A percentile compares a stretch with the other conserved stretches of the same genome.
These are phyloP conservation scores for Strigomonas culicis DNA, from an alignment of 208 protist species.

Conservation along the genomic window DNA sequence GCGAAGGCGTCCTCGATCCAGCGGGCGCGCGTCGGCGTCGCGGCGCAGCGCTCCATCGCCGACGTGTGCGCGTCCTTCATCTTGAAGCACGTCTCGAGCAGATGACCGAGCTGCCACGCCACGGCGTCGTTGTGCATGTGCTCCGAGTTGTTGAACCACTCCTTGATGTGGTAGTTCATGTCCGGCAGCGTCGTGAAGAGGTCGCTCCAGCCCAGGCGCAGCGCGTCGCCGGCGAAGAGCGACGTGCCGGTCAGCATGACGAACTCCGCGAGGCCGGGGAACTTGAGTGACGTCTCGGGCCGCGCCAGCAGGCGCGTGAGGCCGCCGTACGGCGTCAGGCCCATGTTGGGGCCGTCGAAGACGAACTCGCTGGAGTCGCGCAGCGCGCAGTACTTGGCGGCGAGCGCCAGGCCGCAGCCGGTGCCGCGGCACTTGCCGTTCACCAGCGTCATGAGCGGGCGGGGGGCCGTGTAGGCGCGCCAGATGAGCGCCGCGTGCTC, in stretches of 20 bases:
- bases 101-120: constrained; percentile 87
- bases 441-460: constrained; percentile 83
- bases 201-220: constrained; percentile 87
- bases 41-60: constrained; percentile 82
- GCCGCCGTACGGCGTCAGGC: constrained; percentile 82
- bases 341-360: constrained; percentile 78
- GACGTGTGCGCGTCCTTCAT: constrained; percentile 77
- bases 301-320: constrained; percentile 77
- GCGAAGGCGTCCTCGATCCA: constrained; percentile 92
- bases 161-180: constrained; percentile 89
- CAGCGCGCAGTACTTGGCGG: constrained; percentile 83
- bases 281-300: constrained; percentile 86
- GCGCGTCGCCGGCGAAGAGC: constrained; percentile 86
- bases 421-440: constrained; percentile 88
- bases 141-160: constrained; percentile 88
- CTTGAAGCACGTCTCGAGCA: constrained; percentile 85
- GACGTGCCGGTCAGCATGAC: constrained; percentile 86
- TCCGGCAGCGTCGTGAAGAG: constrained; percentile 85
- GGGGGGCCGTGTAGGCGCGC: constrained; percentile 69
- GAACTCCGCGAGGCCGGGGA: constrained; percentile 88
- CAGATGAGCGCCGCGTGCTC: constrained; percentile 78
- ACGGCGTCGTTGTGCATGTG: constrained; percentile 93
- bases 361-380: constrained; percentile 83
- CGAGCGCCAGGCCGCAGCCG: constrained; percentile 78
- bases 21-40: constrained; percentile 71